Conservation (phyloP, 495 filamentous ascomycete species). For the Podospora comata region DNA sequence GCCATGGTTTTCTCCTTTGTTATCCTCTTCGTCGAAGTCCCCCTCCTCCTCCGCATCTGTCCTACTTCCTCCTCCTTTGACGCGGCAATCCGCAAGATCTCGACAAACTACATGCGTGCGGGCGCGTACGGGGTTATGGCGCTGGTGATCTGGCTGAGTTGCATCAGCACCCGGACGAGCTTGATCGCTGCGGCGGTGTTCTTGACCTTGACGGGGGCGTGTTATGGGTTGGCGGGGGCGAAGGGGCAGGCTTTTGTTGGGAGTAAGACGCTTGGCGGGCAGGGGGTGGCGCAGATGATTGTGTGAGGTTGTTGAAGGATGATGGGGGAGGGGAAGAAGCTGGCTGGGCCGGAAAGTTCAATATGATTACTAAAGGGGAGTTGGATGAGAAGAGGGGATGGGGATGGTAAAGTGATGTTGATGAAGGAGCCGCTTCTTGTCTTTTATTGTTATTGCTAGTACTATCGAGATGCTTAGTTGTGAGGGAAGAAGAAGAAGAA, state of each 20-base stretch:
- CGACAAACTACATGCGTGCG: constrained; percentile 97
- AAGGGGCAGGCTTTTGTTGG: constrained; percentile 93
- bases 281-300: constrained; percentile 97
- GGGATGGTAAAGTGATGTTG: not conserved
- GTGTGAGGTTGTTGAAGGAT: constrained; percentile 53
- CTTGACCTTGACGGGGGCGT: constrained; percentile 69
- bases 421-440: constrained; percentile 1
- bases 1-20: constrained; percentile 80
- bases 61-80: constrained; percentile 91
- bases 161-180: constrained; percentile 59
- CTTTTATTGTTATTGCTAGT: not conserved
- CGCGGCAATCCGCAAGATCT: constrained; percentile 82
- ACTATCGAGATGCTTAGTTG: not conserved
- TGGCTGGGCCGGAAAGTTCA: not conserved
- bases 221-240: constrained; percentile 79
- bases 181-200: constrained; percentile 85
- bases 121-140: constrained; percentile 81
- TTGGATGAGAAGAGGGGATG: not conserved
- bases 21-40: constrained; percentile 95
- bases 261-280: constrained; percentile 94
- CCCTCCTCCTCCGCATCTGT: constrained; percentile 94
- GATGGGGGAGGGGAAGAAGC: constrained; percentile 19
- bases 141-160: constrained; percentile 75
- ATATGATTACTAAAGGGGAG: constrained; percentile 8
- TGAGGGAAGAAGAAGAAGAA: not conserved